Percentiles rank a stretch among this genome's conserved stretches.
phyloP scores from a whole-genome alignment of 495 filamentous ascomycete species.

The Immersiella caudata region DNA sequence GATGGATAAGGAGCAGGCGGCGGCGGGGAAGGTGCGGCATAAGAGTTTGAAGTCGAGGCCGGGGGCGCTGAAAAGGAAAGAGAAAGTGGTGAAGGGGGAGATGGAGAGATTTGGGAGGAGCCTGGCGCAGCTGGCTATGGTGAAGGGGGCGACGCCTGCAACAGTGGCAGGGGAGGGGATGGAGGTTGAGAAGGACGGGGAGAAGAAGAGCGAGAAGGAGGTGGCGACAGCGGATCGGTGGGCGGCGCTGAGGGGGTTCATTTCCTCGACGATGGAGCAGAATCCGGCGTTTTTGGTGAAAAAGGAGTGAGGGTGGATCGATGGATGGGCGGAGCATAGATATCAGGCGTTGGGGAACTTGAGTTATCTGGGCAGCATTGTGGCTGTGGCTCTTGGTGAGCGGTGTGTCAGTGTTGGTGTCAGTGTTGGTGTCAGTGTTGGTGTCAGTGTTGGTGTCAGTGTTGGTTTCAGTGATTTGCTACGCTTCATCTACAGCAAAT shows the following conservation, averaged over 20 bases:
- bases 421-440: too few species aligned
- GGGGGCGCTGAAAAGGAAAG: conserved; percentile 81
- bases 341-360: background rate
- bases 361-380: background rate
- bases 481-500: too few species aligned
- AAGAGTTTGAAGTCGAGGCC: conserved; percentile 72
- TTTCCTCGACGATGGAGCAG: conserved; percentile 73
- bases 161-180: background rate
- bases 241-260: conserved; percentile 69
- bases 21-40: conserved; percentile 59
- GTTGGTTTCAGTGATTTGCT: too few species aligned
- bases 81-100: conserved; percentile 75
- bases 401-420: too few species aligned
- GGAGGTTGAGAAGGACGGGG: conserved; percentile 1
- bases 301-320: conserved; percentile 18
- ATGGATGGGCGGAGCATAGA: background rate
- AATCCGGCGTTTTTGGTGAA: conserved; percentile 60
- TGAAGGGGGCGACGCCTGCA: conserved; percentile 35
- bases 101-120: conserved; percentile 80
- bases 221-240: conserved; percentile 59
- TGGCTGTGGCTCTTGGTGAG: too few species aligned
- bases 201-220: background rate
- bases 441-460: too few species aligned
- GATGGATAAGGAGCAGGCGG: conserved; percentile 40
- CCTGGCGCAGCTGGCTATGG: conserved; percentile 66